These are phyloP conservation scores for Globisporangium paddicum DNA, from an alignment of 352 stramenopile species.

Conservation along the genomic window DNA sequence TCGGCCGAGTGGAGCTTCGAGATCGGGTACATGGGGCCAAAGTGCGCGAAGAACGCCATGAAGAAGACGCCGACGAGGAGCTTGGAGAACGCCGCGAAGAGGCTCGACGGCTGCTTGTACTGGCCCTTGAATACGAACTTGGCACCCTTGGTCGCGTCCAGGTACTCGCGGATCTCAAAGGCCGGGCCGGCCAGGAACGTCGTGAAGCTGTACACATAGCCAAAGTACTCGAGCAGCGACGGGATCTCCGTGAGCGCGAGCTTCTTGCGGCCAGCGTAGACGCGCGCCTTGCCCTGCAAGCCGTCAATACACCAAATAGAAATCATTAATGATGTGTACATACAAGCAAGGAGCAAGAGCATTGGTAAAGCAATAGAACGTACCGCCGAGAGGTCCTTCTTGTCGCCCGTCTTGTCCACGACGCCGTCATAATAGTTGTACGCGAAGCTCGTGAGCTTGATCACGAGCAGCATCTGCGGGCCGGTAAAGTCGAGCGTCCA, in stretches of 20 bases:
- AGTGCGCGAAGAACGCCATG: slow-evolving; percentile 52
- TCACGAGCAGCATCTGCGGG: slow-evolving; percentile 92
- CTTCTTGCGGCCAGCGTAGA: slow-evolving; percentile 37
- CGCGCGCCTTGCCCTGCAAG: slow-evolving; percentile 9
- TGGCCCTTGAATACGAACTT: slow-evolving; percentile 56
- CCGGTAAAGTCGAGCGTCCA: slow-evolving; percentile 86
- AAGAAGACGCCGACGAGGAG: slow-evolving; percentile 62
- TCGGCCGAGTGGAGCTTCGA: slow-evolving; percentile 42
- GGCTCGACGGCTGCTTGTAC: slow-evolving; percentile 47
- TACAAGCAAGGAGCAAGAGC: no score
- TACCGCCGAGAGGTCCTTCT: slow-evolving; percentile 18
- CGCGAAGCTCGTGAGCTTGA: slow-evolving; percentile 97
- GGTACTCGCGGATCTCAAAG: slow-evolving; percentile 94
- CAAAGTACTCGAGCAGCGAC: slow-evolving; percentile 92
- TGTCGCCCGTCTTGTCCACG: slow-evolving; percentile 45
- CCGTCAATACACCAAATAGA: neutral
- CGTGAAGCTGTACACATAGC: slow-evolving; percentile 97
- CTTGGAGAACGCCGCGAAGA: slow-evolving; percentile 71
- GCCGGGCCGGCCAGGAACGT: slow-evolving; percentile 94
- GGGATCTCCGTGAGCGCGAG: slow-evolving; percentile 82
- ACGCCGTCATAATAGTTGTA: slow-evolving; percentile 97
- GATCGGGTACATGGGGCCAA: slow-evolving; percentile 46
- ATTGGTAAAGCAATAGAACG: neutral
- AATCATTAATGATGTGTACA: neutral
- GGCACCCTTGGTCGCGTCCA: slow-evolving; percentile 58